phyloP scores from a whole-genome alignment of 129 eudicot genomes.

The Cynara cardunculus region DNA sequence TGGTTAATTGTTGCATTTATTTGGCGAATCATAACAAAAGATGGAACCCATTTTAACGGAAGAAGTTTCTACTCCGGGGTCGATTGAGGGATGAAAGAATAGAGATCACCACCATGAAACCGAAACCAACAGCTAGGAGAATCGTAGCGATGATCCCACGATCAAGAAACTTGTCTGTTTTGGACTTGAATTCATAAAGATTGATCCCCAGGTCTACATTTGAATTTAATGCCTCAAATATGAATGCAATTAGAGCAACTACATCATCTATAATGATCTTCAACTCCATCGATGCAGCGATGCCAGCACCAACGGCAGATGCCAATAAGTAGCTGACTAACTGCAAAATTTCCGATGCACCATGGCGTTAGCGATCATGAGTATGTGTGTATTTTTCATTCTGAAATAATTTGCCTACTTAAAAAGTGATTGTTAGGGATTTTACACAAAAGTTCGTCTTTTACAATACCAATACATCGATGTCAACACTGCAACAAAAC shows the following conservation, averaged over 20 bases:
- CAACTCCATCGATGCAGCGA: constrained; percentile 39
- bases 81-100: constrained; percentile 28
- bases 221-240: neutral
- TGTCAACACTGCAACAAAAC: neutral
- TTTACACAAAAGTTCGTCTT: neutral
- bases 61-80: neutral
- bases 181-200: neutral
- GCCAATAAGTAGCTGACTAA: constrained; percentile 41
- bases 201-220: neutral
- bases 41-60: neutral
- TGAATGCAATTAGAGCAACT: neutral
- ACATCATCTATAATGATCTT: neutral
- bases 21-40: neutral
- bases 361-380: neutral
- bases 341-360: neutral
- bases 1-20: neutral
- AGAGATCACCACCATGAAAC: constrained; percentile 33
- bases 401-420: neutral
- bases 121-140: constrained; percentile 36
- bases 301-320: constrained; percentile 47
- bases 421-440: neutral
- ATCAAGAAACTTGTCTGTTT: constrained; percentile 17
- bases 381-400: neutral
- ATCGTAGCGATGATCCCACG: constrained; percentile 26
- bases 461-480: neutral